A percentile compares a stretch with the other conserved stretches of the same genome.
Conservation (phyloP, 768 basidiomycete species). For the Lactarius vividus region DNA sequence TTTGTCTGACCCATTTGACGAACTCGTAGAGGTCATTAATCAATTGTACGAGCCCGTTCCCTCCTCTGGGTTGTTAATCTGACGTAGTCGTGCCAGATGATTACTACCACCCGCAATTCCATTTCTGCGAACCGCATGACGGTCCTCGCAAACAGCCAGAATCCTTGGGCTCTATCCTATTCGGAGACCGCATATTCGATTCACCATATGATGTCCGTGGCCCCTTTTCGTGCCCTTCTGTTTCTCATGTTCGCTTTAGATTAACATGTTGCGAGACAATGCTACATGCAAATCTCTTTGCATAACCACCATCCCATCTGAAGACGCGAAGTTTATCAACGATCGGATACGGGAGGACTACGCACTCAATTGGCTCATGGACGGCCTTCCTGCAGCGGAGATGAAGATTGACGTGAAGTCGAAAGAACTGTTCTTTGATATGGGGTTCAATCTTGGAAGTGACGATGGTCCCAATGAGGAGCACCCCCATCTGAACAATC, state of each 20-base stretch:
- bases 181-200: conserved; percentile 92
- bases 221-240: conserved; percentile 5
- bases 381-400: conserved; percentile 91
- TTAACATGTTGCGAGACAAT: conserved; percentile 78
- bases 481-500: conserved; percentile 80
- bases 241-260: conserved; percentile 40
- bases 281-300: conserved; percentile 78
- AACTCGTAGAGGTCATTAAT: conserved; percentile 77
- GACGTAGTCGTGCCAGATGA: conserved; percentile 57
- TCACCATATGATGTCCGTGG: conserved; percentile 78
- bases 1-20: not conserved
- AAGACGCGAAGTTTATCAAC: conserved; percentile 87
- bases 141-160: conserved; percentile 78
- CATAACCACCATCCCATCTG: conserved; percentile 51
- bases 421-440: conserved; percentile 86
- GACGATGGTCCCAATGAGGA: conserved; percentile 58
- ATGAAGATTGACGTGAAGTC: conserved; percentile 81
- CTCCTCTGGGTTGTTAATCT: not conserved
- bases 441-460: conserved; percentile 89
- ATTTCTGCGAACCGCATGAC: conserved; percentile 78
- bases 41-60: conserved; percentile 56
- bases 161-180: conserved; percentile 89
- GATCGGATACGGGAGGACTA: conserved; percentile 90
- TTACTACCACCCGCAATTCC: conserved; percentile 85
- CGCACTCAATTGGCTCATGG: conserved; percentile 91